Conservation (phyloP, 148 eudicot genomes). For the Camellia japonica region DNA sequence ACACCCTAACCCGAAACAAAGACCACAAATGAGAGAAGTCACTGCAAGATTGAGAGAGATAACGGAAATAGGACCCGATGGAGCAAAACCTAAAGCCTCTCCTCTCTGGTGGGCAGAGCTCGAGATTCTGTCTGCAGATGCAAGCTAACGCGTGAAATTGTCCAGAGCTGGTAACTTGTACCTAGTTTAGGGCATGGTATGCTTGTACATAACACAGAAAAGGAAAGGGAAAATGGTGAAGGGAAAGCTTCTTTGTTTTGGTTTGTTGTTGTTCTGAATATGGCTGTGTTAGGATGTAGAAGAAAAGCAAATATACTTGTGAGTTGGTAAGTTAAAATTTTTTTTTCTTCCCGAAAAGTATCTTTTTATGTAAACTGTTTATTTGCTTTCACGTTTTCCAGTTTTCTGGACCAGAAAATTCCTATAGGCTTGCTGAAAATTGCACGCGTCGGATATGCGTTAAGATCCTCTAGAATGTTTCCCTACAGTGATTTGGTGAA, state of each 20-base stretch:
- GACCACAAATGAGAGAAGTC: slow-evolving; percentile 66
- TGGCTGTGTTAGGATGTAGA: neutral
- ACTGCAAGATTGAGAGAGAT: slow-evolving; percentile 60
- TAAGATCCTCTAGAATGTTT: too few species aligned
- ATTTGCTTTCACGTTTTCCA: too few species aligned
- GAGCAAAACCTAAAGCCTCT: slow-evolving; percentile 62
- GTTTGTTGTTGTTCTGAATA: neutral
- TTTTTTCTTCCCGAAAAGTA: too few species aligned
- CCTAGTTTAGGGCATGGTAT: neutral
- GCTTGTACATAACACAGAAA: neutral
- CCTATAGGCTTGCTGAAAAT: too few species aligned
- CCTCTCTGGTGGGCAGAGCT: slow-evolving; percentile 94
- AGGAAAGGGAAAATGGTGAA: neutral
- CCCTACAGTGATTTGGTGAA: too few species aligned
- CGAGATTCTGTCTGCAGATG: slow-evolving; percentile 49
- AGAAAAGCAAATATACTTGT: neutral
- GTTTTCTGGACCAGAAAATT: too few species aligned
- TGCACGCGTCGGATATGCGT: too few species aligned
- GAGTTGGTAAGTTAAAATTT: too few species aligned
- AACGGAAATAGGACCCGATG: slow-evolving; percentile 53
- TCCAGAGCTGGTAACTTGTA: neutral
- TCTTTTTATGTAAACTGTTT: too few species aligned
- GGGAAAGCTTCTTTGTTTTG: neutral
- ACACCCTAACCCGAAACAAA: slow-evolving; percentile 37
- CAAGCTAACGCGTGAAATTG: slow-evolving; percentile 19